A percentile compares a stretch with the other conserved stretches of the same genome.
Evolutionary conservation across 2,329 filamentous ascomycete genomes (phyloP).

Genomic region (Aspergillus quadrilineatus): DNA sequence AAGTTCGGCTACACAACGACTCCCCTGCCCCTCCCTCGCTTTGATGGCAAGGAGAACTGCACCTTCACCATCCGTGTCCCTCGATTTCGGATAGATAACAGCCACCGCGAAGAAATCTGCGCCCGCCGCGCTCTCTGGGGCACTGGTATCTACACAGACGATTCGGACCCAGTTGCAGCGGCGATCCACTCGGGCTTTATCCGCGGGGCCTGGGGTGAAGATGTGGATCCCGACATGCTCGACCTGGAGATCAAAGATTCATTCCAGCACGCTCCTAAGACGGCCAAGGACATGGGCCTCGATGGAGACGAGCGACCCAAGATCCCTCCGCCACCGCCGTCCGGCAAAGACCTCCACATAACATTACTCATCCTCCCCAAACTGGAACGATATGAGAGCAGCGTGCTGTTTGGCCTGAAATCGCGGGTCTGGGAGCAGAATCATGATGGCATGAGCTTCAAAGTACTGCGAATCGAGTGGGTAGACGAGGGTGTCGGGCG

Average conservation of each 20-base stretch:
- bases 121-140: slow-evolving; percentile 81
- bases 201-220: slow-evolving; percentile 79
- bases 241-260: slow-evolving; percentile 53
- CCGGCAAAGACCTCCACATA: slow-evolving; percentile 78
- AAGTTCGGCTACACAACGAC: slow-evolving; percentile 59
- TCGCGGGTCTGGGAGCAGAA: slow-evolving; percentile 74
- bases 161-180: slow-evolving; percentile 88
- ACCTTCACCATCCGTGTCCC: slow-evolving; percentile 87
- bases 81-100: slow-evolving; percentile 68
- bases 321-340: slow-evolving; percentile 52
- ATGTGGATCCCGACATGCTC: slow-evolving; percentile 69
- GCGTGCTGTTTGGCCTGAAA: slow-evolving; percentile 75
- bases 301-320: slow-evolving; percentile 30
- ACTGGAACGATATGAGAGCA: slow-evolving; percentile 72
- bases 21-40: slow-evolving; percentile 73
- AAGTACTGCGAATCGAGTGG: slow-evolving; percentile 78
- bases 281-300: slow-evolving; percentile 36
- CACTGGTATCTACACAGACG: slow-evolving; percentile 91
- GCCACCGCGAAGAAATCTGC: slow-evolving; percentile 79
- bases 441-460: slow-evolving; percentile 88
- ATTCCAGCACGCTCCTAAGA: slow-evolving; percentile 45
- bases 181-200: slow-evolving; percentile 94
- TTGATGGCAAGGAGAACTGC: slow-evolving; percentile 79
- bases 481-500: slow-evolving; percentile 66
- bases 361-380: slow-evolving; percentile 79